Base-by-base conservation (phyloP, 345 rosid species). In the Populus davidiana region DNA sequence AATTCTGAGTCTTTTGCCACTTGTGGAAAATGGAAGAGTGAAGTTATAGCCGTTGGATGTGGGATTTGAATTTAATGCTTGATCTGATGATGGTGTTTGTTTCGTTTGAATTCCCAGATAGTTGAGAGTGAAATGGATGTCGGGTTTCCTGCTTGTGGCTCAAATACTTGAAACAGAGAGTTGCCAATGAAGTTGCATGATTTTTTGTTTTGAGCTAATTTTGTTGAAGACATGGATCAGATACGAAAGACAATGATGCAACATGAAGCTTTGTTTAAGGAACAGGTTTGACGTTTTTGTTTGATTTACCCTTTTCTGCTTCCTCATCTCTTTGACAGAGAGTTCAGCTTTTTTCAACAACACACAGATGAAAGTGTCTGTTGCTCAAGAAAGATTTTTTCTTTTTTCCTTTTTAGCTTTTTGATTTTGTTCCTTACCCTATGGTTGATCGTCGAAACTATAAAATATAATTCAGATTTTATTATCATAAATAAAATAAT, bases 201-300 rank as follows among this genome's bases (percentile, higher is more conserved):
- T 8, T 56, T 56, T 8, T 21, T 23, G 23, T 59, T 11, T 25
- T 10, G 63, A 59, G 63, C 29, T 59, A 12, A 10, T 59, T 59
- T n/a, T 59, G 63, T n/a, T n/a, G 63, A 59, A 10, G 31, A 59
- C 31, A 77, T 69, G 79, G 79, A 77, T 69, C 79, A 70, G 35
- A 70, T 77, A 39, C 68, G 79, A 62, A 59, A 31, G 71, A 77
- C 49, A 59, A 77, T 77, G 74, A 59, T 77, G 69, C 74, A 70
- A 43, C 79, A 77, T 14, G 79, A 77, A 59, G 69, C 79, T 12
- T 69, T 77, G 47, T 77, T 77, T 23, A 77, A 41, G 56, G 79
- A 77, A 59, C 79, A 77, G 79, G 79, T 77, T 38, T 20, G 63
- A 44, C 5, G 36, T 18, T 67, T 65, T 25, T 59, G 43, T 59